Base-by-base conservation (phyloP, 305 asterid genomes). In the Coffea humblotiana region DNA sequence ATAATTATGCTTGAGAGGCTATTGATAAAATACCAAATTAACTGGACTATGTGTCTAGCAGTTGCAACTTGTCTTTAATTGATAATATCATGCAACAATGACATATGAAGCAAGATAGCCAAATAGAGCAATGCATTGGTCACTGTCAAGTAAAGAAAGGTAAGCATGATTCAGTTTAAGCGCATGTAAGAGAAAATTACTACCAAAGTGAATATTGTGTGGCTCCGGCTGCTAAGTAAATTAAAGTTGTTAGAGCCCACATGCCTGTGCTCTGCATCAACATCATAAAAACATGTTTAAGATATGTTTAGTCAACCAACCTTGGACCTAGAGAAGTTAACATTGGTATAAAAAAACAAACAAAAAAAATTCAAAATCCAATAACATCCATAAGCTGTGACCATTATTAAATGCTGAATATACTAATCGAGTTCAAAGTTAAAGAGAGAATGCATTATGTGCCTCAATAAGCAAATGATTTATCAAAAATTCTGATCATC, bases 191-290 rank as follows among this genome's bases (percentile, higher is more conserved):
- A 63, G 67, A 47, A 45, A 37, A 47, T 82, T 51, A 85, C 78
- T 88, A 93, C 97, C 97, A 93, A 84, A 76, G 97, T 93, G 82
- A 93, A 93, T 83, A 93, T 93, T 54, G 97, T 93, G 87, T 93
- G 97, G 91, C 97, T 93, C 83, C 97, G 95, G 87, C 97, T 91
- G 93, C 97, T 93, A 86, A 93, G 89, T 84, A 93, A 83, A 84
- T 93, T 93, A 89, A 91, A 88, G 88, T 93, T 93, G 86, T 87
- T 93, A 80, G 97, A 93, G 75, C 97, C 97, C 85, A 92, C 97
- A 40, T 92, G 97, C 80, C 97, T 88, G 76, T 92, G 97, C 84
- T 90, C 97, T 93, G 91, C 88, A 89, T 79, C 85, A 84, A 84
- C 79, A 79, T 75, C 45, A 75, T 60, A 8, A 71, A 47, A 45